Evolutionary conservation across 768 basidiomycete species (phyloP).

Genomic region (Boletus patriciae): DNA sequence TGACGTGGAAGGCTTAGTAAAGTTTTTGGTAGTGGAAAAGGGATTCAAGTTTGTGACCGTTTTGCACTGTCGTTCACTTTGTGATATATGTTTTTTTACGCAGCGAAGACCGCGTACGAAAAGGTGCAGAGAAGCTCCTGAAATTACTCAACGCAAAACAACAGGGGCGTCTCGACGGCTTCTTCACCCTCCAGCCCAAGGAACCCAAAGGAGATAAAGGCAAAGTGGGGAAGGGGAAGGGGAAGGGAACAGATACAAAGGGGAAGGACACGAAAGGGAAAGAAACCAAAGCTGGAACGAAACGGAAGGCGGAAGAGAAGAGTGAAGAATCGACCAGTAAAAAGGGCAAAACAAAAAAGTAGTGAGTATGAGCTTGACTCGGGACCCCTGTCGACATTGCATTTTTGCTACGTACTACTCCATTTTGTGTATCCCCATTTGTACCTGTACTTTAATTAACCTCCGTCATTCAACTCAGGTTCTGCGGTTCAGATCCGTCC

Average conservation of each 20-base stretch:
- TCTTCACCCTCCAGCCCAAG: slow-evolving; percentile 78
- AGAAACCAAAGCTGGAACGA: slow-evolving; percentile 13
- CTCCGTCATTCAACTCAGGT: too few relatives aligned
- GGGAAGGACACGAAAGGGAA: slow-evolving; percentile 28
- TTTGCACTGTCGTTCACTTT: neutral
- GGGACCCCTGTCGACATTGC: neutral
- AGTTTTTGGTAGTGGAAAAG: slow-evolving; percentile 92
- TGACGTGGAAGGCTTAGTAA: slow-evolving; percentile 88
- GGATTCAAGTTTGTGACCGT: slow-evolving; percentile 78
- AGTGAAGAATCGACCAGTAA: slow-evolving; percentile 35
- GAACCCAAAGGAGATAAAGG: slow-evolving; percentile 46
- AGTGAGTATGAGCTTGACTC: neutral
- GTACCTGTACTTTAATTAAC: slow-evolving; percentile 16
- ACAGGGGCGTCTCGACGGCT: slow-evolving; percentile 94
- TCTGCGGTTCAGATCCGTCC: neutral
- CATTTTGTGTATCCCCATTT: slow-evolving; percentile 10
- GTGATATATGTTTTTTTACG: neutral
- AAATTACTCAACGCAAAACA: slow-evolving; percentile 89
- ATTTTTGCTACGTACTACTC: neutral
- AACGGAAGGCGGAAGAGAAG: slow-evolving; percentile 37
- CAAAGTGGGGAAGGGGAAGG: slow-evolving; percentile 42
- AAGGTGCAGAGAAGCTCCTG: slow-evolving; percentile 89
- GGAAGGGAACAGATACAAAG: slow-evolving; percentile 51
- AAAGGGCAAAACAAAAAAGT: slow-evolving; percentile 45
- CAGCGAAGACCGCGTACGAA: slow-evolving; percentile 95